These are phyloP conservation scores for Conidiobolus incongruus DNA, from an alignment of 371 early-diverging fungal genomes.

Conservation along the genomic window DNA sequence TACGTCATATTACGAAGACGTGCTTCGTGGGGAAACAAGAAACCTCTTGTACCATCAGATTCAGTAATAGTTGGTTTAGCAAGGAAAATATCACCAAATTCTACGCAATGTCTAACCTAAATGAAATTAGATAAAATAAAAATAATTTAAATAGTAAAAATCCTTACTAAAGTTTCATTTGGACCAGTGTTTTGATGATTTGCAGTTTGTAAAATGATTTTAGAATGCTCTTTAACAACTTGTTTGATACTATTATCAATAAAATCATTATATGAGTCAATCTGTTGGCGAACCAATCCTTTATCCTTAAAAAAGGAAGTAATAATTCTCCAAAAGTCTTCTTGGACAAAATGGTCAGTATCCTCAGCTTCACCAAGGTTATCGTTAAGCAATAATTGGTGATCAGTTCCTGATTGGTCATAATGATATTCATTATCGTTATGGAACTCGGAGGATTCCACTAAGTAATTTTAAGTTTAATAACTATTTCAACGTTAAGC, in stretches of 20 bases:
- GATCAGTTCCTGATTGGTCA: no score
- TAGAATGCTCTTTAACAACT: conserved; percentile 86
- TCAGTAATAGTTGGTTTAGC: conserved; percentile 81
- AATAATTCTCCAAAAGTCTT: conserved; percentile 90
- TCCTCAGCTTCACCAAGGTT: neutral
- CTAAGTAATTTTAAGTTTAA: no score
- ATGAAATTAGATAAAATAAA: neutral
- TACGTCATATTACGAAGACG: conserved; percentile 92
- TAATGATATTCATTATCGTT: no score
- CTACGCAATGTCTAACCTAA: conserved; percentile 63
- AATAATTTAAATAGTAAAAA: conserved; percentile 10
- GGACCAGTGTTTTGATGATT: conserved; percentile 31
- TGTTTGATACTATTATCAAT: conserved; percentile 96
- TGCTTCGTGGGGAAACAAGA: conserved; percentile 92
- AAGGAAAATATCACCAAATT: conserved; percentile 94
- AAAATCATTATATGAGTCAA: conserved; percentile 98
- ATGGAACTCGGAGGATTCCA: no score
- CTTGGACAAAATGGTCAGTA: conserved; percentile 24
- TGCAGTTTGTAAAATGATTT: conserved; percentile 63
- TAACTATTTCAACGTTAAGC: no score
- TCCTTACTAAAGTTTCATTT: conserved; percentile 43
- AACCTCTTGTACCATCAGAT: conserved; percentile 66
- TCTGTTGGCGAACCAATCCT: conserved; percentile 96
- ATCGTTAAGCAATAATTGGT: no score
- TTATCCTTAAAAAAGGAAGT: conserved; percentile 93